Percentiles rank a stretch among this genome's conserved stretches.
Evolutionary conservation across 2,329 filamentous ascomycete species (phyloP).

Genomic region (Tympanopsis confertula): DNA sequence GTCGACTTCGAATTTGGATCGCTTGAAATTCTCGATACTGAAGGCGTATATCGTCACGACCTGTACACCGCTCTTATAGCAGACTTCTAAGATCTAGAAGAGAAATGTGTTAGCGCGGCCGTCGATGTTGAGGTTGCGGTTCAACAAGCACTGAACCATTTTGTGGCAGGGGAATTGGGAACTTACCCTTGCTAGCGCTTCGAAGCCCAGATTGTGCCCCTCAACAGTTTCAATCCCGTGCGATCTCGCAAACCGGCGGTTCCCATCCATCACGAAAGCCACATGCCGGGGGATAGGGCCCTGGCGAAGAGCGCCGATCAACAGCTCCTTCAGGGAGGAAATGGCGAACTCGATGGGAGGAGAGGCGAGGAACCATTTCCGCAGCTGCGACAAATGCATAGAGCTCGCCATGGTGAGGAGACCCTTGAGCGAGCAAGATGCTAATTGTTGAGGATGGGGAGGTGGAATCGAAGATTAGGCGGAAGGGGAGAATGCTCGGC

Average conservation of each 20-base stretch:
- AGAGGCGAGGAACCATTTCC: conserved; percentile 69
- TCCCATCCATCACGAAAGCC: conserved; percentile 99
- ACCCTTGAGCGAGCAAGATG: too few species aligned
- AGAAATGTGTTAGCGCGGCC: too few species aligned
- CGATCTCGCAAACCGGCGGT: conserved; percentile 78
- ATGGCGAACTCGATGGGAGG: conserved; percentile 88
- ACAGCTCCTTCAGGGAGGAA: conserved; percentile 64
- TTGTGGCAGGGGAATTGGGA: too few species aligned
- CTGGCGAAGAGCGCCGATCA: conserved; percentile 81
- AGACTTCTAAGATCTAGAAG: conserved; percentile 60
- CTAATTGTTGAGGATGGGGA: too few species aligned
- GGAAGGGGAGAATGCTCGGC: too few species aligned
- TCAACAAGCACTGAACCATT: too few species aligned
- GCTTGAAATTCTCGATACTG: conserved; percentile 71
- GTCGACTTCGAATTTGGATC: conserved; percentile 65
- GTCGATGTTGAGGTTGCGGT: too few species aligned
- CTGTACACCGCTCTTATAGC: conserved; percentile 65
- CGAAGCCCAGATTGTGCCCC: conserved; percentile 89
- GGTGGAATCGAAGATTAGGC: too few species aligned
- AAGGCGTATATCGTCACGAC: conserved; percentile 72
- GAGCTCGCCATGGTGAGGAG: conserved; percentile 1
- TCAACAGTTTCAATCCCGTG: conserved; percentile 94
- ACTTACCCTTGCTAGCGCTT: conserved; percentile 75
- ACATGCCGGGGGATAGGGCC: conserved; percentile 89
- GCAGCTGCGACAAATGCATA: conserved; percentile 27